Base-by-base conservation (phyloP, 805 yeast species). In the Scheffersomyces lignosus region DNA sequence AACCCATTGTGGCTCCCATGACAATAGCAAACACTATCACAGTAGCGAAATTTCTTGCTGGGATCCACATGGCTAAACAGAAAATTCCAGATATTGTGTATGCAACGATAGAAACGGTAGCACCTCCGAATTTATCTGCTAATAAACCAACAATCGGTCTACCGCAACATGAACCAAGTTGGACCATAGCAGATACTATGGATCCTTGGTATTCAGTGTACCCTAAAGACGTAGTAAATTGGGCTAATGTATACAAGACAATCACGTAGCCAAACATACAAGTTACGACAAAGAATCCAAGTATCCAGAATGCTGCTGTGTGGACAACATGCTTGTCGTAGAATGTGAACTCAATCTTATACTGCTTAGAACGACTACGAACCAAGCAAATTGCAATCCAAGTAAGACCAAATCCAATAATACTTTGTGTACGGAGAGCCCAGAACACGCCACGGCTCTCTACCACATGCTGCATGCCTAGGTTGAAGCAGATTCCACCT, bases 191-290 rank as follows among this genome's bases (percentile, higher is more conserved):
- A 3, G 54, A 38, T n/a, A 50, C 45, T 3, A 54, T 48, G n/a
- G 54, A 49, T 18, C 59, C 59, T 33, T 52, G 56, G 38, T 46
- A 44, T 5, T 48, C 38, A 15, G 48, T 14, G 33, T 52, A 54
- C 4, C 59, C 59, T 40, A 54, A 22, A 4, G 54, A 46, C 2
- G 53, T 47, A 26, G 55, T 46, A 29, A 51, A 47, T 24, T 49
- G 47, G 25, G 57, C 58, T 52, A 54, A 47, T 5, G 51, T 43
- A 35, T 54, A 54, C 25, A 52, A 37, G 34, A 54, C 58, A 20
- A 54, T 45, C 22, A 52, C 59, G 43, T 54, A 54, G 8, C 56
- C 59, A 18, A 54, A 45, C 53, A 51, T 52, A 29, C 56, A 51
- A 18, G 49, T 41, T 15, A 53, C 41, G 15, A 46, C 42, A 36